A percentile compares a stretch with the other conserved stretches of the same genome.
These are phyloP conservation scores for Nannochloris sp. DNA, from an alignment of 139 green algal genomes.

Conservation along the genomic window DNA sequence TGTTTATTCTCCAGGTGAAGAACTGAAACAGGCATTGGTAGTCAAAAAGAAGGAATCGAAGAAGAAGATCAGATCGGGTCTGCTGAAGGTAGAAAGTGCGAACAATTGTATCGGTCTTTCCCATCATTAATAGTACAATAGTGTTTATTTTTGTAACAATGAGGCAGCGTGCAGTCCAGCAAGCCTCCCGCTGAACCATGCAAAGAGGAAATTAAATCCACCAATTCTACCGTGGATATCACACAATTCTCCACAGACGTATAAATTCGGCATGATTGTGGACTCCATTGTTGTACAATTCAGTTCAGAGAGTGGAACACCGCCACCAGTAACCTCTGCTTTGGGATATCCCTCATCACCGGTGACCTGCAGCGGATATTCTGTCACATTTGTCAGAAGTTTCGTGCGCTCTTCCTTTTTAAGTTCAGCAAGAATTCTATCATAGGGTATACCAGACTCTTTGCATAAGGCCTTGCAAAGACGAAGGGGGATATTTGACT, in stretches of 20 bases:
- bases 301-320: slow-evolving; percentile 65
- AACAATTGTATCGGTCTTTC: slow-evolving; percentile 6
- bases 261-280: slow-evolving; percentile 41
- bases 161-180: slow-evolving; percentile 51
- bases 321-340: slow-evolving; percentile 57
- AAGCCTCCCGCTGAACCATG: slow-evolving; percentile 65
- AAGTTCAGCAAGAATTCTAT: slow-evolving; percentile 32
- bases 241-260: slow-evolving; percentile 76
- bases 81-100: slow-evolving; percentile 3
- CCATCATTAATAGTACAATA: not conserved
- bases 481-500: slow-evolving; percentile 47
- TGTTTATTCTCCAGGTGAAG: no score
- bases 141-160: not conserved
- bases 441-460: slow-evolving; percentile 33
- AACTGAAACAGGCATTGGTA: no score
- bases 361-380: slow-evolving; percentile 41
- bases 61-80: no score
- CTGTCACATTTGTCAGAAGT: slow-evolving; percentile 50
- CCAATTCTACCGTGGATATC: slow-evolving; percentile 86
- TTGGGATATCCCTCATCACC: slow-evolving; percentile 66
- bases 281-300: slow-evolving; percentile 63
- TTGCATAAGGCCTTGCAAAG: slow-evolving; percentile 61
- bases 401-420: slow-evolving; percentile 34
- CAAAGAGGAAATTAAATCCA: slow-evolving; percentile 93
- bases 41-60: no score